Base-by-base conservation (phyloP, 129 eudicot genomes). In the Glebionis coronaria region DNA sequence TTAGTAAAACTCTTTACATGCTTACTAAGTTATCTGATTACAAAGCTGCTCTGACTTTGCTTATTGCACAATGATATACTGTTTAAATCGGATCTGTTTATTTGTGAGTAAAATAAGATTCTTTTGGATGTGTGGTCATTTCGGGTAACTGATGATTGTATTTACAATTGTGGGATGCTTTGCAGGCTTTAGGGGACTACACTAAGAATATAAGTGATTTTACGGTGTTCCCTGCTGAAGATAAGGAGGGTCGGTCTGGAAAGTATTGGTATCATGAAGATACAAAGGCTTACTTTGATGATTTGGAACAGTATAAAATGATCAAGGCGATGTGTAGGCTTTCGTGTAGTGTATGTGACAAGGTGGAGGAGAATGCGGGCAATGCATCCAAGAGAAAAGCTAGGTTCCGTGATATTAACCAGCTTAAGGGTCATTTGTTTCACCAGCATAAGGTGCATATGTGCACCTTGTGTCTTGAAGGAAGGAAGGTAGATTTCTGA, bases 391-490 rank as follows among this genome's bases (percentile, higher is more conserved):
- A 77, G 90, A 86, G 91, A 74, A 80, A 74, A 76, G 78, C 85
- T 53, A 86, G 76, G 82, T 88, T 88, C 61, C 76, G 92, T 80
- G 87, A 82, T 67, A 84, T 93, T 59, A 86, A 85, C 10, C 98
- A 88, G 87, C 88, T 93, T 4, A 93, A 82, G 81, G 92, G 98
- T 44, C 98, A 93, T 78, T 69, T 88, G 61, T 86, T 80, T 21
- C 95, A 93, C 79, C 86, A 82, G 62, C 98, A 93, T 76, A 82
- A 56, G 70, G 52, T 86, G 77, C 50, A 73, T 29, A 88, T 93
- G 97, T 93, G 98, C 78, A 87, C 90, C 79, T 83, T 93, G 86
- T 93, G 96, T 73, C 76, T 93, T 72, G 97, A 89, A 81, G 98
- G 98, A 67, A 88, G 97, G 38, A 93, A 93, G 97, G 98, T 93